phyloP scores from a whole-genome alignment of 139 green algal genomes.

The Coccomyxa sp. region DNA sequence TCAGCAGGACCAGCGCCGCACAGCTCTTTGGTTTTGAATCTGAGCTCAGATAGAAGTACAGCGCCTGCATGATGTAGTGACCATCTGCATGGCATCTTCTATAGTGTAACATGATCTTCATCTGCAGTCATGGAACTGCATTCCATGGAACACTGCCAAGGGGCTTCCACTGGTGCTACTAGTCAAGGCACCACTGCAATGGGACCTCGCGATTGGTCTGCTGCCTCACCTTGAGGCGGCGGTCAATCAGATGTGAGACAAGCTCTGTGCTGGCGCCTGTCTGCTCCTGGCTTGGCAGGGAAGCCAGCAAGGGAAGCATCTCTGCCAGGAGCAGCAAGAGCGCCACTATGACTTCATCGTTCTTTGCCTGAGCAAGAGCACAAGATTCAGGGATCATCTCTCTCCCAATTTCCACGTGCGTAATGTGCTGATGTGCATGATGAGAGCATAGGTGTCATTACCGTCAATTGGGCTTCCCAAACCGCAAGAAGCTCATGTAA shows the following conservation, averaged over 20 bases:
- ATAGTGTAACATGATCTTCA: no score
- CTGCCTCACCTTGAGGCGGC: background rate
- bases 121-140: no score
- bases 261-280: background rate
- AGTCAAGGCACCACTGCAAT: background rate
- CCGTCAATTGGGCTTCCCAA: background rate
- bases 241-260: background rate
- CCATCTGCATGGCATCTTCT: no score
- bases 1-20: conserved; percentile 46
- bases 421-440: background rate
- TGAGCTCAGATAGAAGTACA: conserved; percentile 24
- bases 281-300: background rate
- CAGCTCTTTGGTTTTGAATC: conserved; percentile 23
- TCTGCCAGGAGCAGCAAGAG: background rate
- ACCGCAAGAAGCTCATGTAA: background rate
- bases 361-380: background rate
- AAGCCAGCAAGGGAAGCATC: background rate
- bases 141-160: background rate
- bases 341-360: background rate
- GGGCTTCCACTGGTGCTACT: background rate
- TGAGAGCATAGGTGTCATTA: background rate
- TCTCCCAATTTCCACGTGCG: background rate
- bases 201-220: no score
- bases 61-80: no score
- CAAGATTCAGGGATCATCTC: background rate